Conservation (phyloP, 768 basidiomycete genomes). For the Lactarius hengduanensis region DNA sequence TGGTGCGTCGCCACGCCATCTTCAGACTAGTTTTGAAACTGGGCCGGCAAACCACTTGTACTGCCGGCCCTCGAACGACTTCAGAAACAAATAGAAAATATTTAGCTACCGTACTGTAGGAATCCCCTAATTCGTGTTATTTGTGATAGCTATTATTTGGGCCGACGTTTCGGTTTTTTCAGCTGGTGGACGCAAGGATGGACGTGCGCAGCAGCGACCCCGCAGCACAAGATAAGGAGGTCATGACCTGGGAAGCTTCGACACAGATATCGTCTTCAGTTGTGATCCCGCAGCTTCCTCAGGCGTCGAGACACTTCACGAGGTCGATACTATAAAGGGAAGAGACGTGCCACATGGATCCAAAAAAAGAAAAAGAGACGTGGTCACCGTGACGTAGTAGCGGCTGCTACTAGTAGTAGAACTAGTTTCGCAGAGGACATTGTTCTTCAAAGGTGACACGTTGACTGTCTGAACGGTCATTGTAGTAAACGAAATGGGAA, state of each 20-base stretch:
- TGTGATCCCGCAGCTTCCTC: conserved; percentile 37
- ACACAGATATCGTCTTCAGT: conserved; percentile 52
- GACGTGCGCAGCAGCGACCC: neutral
- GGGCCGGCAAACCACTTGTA: too few species aligned
- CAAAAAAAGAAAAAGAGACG: too few species aligned
- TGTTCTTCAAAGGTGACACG: conserved; percentile 50
- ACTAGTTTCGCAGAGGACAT: conserved; percentile 65
- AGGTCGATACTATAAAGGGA: conserved; percentile 42
- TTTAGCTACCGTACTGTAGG: too few species aligned
- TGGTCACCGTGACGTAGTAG: too few species aligned
- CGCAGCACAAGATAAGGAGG: conserved; percentile 58
- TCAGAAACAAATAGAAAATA: too few species aligned
- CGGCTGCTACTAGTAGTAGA: conserved; percentile 30
- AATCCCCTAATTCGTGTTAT: too few species aligned
- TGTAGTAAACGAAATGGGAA: neutral
- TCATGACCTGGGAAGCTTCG: conserved; percentile 73
- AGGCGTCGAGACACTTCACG: conserved; percentile 56
- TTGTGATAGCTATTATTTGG: too few species aligned
- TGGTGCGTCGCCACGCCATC: too few species aligned
- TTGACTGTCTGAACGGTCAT: conserved; percentile 35
- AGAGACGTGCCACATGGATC: neutral
- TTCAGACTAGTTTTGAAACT: too few species aligned
- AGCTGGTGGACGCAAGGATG: neutral
- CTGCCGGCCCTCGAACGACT: too few species aligned
- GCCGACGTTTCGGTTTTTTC: too few species aligned